A percentile compares a stretch with the other conserved stretches of the same genome.
These are phyloP conservation scores for Epichloe hybrida DNA, from an alignment of 2,329 filamentous ascomycete genomes.

Conservation along the genomic window DNA sequence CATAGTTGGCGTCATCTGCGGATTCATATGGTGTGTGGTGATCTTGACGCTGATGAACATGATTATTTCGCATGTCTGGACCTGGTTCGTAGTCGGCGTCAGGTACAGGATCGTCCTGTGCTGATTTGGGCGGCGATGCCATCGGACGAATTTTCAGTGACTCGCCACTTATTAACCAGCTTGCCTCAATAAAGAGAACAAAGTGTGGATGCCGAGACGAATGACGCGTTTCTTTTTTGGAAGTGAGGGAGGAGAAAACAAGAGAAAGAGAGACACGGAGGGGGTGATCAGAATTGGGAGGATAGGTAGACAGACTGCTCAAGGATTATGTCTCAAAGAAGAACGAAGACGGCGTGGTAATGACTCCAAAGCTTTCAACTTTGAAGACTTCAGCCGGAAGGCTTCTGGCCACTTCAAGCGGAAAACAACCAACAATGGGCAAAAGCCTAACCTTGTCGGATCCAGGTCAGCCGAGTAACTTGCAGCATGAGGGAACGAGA, in stretches of 20 bases:
- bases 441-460: neutral
- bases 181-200: neutral
- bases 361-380: neutral
- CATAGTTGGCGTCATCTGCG: no score
- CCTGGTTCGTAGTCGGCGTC: neutral
- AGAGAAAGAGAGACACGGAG: neutral
- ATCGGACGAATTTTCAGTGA: neutral
- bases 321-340: neutral
- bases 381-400: neutral
- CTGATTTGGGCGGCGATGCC: constrained; percentile 4
- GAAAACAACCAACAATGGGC: neutral
- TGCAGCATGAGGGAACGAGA: neutral
- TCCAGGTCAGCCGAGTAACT: neutral
- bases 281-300: neutral
- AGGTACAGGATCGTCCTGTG: constrained; percentile 1
- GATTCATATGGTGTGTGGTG: neutral
- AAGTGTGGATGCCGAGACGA: neutral
- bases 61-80: neutral
- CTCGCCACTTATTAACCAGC: neutral
- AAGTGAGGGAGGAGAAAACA: neutral
- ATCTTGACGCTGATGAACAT: neutral
- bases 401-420: neutral
- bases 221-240: neutral
- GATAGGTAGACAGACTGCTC: neutral
- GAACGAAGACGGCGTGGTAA: neutral